phyloP scores from a whole-genome alignment of 768 basidiomycete species.

The Russula vinacea region DNA sequence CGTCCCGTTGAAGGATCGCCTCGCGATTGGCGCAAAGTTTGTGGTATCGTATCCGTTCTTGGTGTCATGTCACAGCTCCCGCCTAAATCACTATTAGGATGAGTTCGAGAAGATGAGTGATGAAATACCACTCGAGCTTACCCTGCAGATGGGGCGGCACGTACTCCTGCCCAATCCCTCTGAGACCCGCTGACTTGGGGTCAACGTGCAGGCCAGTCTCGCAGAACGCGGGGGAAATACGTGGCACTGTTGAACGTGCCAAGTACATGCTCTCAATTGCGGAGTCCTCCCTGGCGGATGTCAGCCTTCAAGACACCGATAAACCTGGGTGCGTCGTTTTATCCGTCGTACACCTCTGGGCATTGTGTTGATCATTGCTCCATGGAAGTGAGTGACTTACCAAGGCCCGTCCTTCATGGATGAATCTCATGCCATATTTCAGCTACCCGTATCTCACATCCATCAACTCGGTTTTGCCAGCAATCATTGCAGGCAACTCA shows the following conservation, averaged over 20 bases:
- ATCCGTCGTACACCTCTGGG: conserved; percentile 85
- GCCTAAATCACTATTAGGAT: conserved; percentile 35
- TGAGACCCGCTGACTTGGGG: not conserved
- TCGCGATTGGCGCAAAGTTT: conserved; percentile 69
- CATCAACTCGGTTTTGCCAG: conserved; percentile 90
- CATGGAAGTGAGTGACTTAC: conserved; percentile 74
- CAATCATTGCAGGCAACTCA: conserved; percentile 84
- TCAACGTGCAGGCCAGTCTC: conserved; percentile 60
- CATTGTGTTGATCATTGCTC: conserved; percentile 81
- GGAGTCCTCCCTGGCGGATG: conserved; percentile 64
- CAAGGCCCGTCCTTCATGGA: conserved; percentile 1
- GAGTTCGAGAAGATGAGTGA: conserved; percentile 53
- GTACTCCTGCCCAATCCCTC: conserved; percentile 30
- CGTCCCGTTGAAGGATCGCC: conserved; percentile 55
- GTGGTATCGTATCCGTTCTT: conserved; percentile 49
- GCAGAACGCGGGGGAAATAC: conserved; percentile 75
- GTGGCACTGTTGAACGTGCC: conserved; percentile 77
- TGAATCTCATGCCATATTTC: conserved; percentile 6
- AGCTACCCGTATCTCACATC: conserved; percentile 89
- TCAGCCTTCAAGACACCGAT: conserved; percentile 71
- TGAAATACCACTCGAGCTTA: conserved; percentile 71
- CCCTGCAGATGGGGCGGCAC: conserved; percentile 89
- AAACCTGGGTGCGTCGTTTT: conserved; percentile 76
- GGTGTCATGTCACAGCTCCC: not conserved
- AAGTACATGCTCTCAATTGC: conserved; percentile 86